Base-by-base conservation (phyloP, 225 moss, liverwort and hornwort genomes). In the Takakia lepidozioides region DNA sequence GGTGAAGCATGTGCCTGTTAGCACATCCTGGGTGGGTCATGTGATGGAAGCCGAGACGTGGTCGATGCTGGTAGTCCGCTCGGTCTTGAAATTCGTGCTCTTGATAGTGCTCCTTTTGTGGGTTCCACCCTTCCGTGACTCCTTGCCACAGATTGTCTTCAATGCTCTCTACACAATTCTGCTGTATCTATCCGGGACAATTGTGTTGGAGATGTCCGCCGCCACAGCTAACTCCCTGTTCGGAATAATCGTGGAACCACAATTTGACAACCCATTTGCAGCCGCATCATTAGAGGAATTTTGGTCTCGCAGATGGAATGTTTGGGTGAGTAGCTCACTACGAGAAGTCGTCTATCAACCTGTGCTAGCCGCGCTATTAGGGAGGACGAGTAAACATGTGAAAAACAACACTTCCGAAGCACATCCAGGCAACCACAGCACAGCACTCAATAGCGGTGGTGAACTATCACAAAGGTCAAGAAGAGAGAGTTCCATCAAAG, bases 241-340 rank as follows among this genome's bases (percentile, higher is more conserved):
- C 22, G 72, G 60, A 3, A 46, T 76, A 23, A 46, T 24, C 0
- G 27, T 76, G 2, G 76, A 81, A 27, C 60, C 81, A 8, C 76
- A 76, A 20, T 81, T 81, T 0, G 69, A 76, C 27, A 81, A 75
- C 37, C 76, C 76, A 0, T 66, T 76, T 13, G 62, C 43, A 10
- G 57, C 76, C 0, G 17, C 29, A 0, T 73, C 81, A 6, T 54
- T 76, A 0, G 63, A 43, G 50, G 72, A 76, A 28, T 81, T 81
- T 22, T 81, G 72, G 76, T 72, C 69, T 0, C 60, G 60, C 2
- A 43, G 72, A 0, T 81, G 81, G 76, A 81, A 81, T 48, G 56
- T 81, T 15, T 54, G 76, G 0, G 29, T 81, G 3, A 76, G 76
- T 29, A 73, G 59, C 52, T 25, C 17, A 0, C 57, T 81, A 2